Percentiles rank a stretch among this genome's conserved stretches.
Evolutionary conservation across 2,329 filamentous ascomycete species (phyloP).

Genomic region (Tolypocladium pustulatum): DNA sequence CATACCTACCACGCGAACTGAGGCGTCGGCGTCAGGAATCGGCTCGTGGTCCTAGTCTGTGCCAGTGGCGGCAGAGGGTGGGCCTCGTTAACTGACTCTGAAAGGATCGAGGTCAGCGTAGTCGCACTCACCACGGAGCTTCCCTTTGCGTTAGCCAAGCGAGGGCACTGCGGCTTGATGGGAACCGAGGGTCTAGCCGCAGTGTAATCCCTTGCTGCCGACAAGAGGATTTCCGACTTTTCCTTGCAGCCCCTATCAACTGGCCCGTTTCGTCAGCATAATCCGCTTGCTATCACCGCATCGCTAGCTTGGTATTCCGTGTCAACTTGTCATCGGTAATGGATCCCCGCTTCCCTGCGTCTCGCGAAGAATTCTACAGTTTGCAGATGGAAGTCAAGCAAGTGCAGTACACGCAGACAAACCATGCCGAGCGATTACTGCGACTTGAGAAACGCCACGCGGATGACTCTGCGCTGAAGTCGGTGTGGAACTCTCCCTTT

Average conservation of each 20-base stretch:
- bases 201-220: not conserved
- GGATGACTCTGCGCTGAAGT: constrained; percentile 62
- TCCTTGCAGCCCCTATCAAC: not conserved
- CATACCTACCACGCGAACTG: not conserved
- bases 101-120: constrained; percentile 22
- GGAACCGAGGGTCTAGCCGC: not conserved
- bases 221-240: not conserved
- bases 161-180: constrained; percentile 1
- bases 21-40: constrained; percentile 12
- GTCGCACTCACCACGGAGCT: not conserved
- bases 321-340: constrained; percentile 31
- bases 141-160: not conserved
- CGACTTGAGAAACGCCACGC: constrained; percentile 57
- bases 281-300: not conserved
- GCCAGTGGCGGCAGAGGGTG: constrained; percentile 33
- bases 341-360: constrained; percentile 51
- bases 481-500: constrained; percentile 89
- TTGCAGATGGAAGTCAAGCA: constrained; percentile 63
- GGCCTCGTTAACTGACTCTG: constrained; percentile 24
- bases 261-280: not conserved
- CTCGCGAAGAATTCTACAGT: constrained; percentile 55
- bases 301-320: not conserved
- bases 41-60: constrained; percentile 22
- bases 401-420: constrained; percentile 51
- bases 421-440: constrained; percentile 50